Conservation (phyloP, 2,329 filamentous ascomycete genomes). For the Fusarium euwallaceae region DNA sequence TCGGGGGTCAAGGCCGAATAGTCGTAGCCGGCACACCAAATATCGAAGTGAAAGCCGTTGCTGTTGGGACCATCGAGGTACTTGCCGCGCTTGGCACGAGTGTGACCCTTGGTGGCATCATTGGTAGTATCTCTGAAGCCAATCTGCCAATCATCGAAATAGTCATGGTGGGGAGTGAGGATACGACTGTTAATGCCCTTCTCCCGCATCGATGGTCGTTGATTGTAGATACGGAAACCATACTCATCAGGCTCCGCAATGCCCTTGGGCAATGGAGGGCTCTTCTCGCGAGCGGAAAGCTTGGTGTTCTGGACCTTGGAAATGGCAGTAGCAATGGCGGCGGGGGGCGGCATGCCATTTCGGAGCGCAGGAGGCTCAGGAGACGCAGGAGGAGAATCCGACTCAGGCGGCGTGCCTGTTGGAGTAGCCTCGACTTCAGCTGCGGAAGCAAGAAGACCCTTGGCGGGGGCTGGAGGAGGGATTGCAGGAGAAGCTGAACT, state of each 20-base stretch:
- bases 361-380: constrained; percentile 50
- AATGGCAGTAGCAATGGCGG: constrained; percentile 30
- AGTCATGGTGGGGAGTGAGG: constrained; percentile 60
- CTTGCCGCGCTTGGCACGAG: constrained; percentile 65
- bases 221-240: constrained; percentile 62
- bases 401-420: constrained; percentile 52
- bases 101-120: constrained; percentile 66
- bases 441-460: constrained; percentile 56
- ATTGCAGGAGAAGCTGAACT: constrained; percentile 47
- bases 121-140: constrained; percentile 72
- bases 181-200: constrained; percentile 67
- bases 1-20: constrained; percentile 61
- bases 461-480: constrained; percentile 49
- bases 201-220: constrained; percentile 56
- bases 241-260: constrained; percentile 64
- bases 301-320: constrained; percentile 46
- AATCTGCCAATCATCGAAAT: constrained; percentile 67
- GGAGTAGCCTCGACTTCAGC: constrained; percentile 53
- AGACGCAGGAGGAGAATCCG: constrained; percentile 53
- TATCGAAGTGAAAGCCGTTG: constrained; percentile 67
- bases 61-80: constrained; percentile 68
- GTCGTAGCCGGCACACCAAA: constrained; percentile 66
- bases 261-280: constrained; percentile 55
- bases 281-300: constrained; percentile 53
- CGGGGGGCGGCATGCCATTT: constrained; percentile 42